Base-by-base conservation (phyloP, 2,329 filamentous ascomycete species). In the Ophiostoma novo-ulmi region DNA sequence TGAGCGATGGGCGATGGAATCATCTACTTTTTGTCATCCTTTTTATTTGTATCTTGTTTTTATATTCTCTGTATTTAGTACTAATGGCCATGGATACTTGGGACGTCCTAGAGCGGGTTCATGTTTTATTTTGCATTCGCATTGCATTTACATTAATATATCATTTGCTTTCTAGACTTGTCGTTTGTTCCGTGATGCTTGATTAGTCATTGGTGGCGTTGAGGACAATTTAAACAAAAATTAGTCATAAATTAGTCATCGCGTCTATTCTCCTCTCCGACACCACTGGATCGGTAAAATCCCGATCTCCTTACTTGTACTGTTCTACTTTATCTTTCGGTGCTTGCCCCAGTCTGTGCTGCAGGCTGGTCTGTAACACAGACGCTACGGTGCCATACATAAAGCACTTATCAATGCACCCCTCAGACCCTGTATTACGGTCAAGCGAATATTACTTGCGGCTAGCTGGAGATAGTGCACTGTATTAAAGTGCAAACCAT, bases 71-170 rank as follows among this genome's bases (percentile, higher is more conserved):
- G 36, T 65, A 65, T 22, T 65, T 65, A 38, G 36, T 65, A 65
- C 8, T 65, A 13, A 20, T 39, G 63, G 63, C 63, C 63, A 65
- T 13, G 63, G 63, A 17, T 65, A 22, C 22, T 22, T 22, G 63
- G 63, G 63, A 36, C 48, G 63, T 63, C 48, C 64, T 70, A 48
- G 35, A 70, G 69, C 69, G 69, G 64, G 69, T 67, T 70, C n/a
- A 61, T 67, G 44, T 48, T 48, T 48, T 39, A 39, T 39, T 39
- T 10, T 39, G 8, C 38, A 6, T n/a, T 48, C 44, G 61, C 14
- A 7, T 58, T 61, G 26, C n/a, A 36, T 68, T 70, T 13, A 35
- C 26, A 63, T 36, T 61, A 22, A 26, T 61, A 66, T 69, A 20
- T 55, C 14, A 13, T 69, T 63, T 31, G 17, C 10, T 41, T 44